Evolutionary conservation across 2,329 filamentous ascomycete genomes (phyloP).

Genomic region (Didymella segeticola): DNA sequence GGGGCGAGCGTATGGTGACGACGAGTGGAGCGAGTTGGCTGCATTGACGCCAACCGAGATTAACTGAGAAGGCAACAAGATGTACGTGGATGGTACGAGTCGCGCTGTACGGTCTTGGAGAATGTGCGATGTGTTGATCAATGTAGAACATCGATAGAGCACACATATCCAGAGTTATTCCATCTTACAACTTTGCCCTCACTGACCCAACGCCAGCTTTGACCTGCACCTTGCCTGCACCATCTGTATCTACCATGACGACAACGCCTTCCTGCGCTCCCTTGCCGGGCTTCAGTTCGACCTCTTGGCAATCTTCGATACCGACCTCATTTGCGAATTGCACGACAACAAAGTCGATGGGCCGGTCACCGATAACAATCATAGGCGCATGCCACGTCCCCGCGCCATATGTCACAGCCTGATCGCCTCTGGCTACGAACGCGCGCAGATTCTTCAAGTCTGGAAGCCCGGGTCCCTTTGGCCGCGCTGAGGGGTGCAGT

Average conservation of each 20-base stretch:
- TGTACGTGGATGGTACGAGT: too few species aligned
- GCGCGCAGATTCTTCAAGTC: constrained; percentile 74
- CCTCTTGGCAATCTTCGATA: constrained; percentile 88
- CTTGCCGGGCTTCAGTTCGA: constrained; percentile 52
- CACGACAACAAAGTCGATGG: constrained; percentile 81
- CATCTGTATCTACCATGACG: constrained; percentile 43
- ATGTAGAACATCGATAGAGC: too few species aligned
- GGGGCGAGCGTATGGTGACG: constrained; percentile 11
- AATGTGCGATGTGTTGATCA: too few species aligned
- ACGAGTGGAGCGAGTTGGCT: constrained; percentile 18
- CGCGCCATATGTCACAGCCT: constrained; percentile 89
- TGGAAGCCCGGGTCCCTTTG: constrained; percentile 67
- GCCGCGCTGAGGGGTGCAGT: constrained; percentile 42
- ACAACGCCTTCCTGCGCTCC: constrained; percentile 44
- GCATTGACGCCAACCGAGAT: too few species aligned
- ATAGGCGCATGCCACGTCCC: constrained; percentile 98
- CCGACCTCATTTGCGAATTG: constrained; percentile 86
- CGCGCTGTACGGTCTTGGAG: too few species aligned
- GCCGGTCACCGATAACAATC: constrained; percentile 76
- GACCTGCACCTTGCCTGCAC: constrained; percentile 41
- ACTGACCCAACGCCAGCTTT: constrained; percentile 44
- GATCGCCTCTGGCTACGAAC: constrained; percentile 77
- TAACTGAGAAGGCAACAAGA: too few species aligned
- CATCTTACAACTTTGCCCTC: constrained; percentile 37
- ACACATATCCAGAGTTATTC: background rate